phyloP scores from a whole-genome alignment of 2,329 filamentous ascomycete genomes.

The Sporothrix euskadiensis region DNA sequence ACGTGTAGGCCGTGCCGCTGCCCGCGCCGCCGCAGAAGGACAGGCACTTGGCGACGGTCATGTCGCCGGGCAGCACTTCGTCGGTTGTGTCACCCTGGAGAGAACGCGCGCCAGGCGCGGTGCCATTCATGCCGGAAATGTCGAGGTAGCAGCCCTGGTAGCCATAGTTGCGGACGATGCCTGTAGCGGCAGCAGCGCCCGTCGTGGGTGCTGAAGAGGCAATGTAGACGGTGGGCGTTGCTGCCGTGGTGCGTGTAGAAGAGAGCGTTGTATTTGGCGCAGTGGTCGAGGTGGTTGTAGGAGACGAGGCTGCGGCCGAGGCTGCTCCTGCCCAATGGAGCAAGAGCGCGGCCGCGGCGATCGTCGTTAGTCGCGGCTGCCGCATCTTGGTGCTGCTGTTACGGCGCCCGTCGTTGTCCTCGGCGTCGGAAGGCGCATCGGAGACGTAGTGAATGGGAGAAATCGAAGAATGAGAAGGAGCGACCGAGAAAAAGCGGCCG shows the following conservation, averaged over 20 bases:
- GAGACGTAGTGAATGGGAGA: not conserved
- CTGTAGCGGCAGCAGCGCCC: slow-evolving; percentile 50
- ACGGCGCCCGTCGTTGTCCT: slow-evolving; percentile 5
- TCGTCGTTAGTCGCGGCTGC: slow-evolving; percentile 20
- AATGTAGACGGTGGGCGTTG: slow-evolving; percentile 40
- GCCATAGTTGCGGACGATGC: slow-evolving; percentile 56
- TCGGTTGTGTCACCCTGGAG: slow-evolving; percentile 46
- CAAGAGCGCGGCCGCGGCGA: slow-evolving; percentile 7
- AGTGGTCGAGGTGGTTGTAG: not conserved
- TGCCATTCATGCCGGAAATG: slow-evolving; percentile 48
- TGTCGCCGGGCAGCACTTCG: slow-evolving; percentile 45
- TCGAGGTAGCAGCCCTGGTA: slow-evolving; percentile 63
- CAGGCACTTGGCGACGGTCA: slow-evolving; percentile 56
- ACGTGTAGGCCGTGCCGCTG: slow-evolving; percentile 45
- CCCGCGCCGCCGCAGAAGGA: slow-evolving; percentile 47
- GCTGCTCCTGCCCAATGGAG: slow-evolving; percentile 11
- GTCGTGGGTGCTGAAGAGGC: slow-evolving; percentile 39
- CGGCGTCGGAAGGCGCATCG: slow-evolving; percentile 2
- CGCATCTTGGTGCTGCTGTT: slow-evolving; percentile 16
- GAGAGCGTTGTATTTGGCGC: not conserved
- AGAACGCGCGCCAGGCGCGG: slow-evolving; percentile 46
- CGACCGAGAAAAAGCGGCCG: not conserved
- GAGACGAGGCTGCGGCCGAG: slow-evolving; percentile 7
- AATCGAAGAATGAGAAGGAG: not conserved
- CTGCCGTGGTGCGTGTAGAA: slow-evolving; percentile 6